A percentile compares a stretch with the other conserved stretches of the same genome.
These are phyloP conservation scores for Quercus wislizeni DNA, from an alignment of 306 rosid genomes.

Conservation along the genomic window DNA sequence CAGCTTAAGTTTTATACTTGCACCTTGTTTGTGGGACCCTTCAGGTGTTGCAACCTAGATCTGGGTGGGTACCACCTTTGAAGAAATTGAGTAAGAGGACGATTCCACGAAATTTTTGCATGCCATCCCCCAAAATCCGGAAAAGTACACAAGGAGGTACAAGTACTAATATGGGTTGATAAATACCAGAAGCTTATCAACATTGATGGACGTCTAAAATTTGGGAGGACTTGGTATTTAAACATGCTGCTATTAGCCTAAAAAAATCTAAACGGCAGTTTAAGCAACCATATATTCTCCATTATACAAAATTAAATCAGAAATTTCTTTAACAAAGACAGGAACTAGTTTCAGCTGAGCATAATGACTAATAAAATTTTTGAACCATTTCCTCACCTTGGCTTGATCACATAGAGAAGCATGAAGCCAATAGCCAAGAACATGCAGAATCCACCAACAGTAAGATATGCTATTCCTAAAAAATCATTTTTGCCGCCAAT, in stretches of 20 bases:
- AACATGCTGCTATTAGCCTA: not conserved
- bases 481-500: constrained; percentile 82
- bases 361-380: not conserved
- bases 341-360: not conserved
- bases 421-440: constrained; percentile 63
- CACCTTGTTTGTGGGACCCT: not conserved
- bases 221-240: not conserved
- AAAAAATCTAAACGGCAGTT: not conserved
- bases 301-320: not conserved
- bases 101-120: no score
- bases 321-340: not conserved
- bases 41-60: not conserved
- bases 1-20: not conserved
- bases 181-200: not conserved
- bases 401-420: constrained; percentile 58
- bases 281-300: not conserved
- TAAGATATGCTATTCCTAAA: constrained; percentile 64
- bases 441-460: constrained; percentile 60
- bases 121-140: not conserved
- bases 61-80: not conserved
- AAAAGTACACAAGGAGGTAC: not conserved
- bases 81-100: not conserved
- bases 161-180: not conserved
- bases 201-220: not conserved
- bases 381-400: constrained; percentile 52